phyloP scores from a whole-genome alignment of 208 protist genomes.

The Trypanosoma congolense region DNA sequence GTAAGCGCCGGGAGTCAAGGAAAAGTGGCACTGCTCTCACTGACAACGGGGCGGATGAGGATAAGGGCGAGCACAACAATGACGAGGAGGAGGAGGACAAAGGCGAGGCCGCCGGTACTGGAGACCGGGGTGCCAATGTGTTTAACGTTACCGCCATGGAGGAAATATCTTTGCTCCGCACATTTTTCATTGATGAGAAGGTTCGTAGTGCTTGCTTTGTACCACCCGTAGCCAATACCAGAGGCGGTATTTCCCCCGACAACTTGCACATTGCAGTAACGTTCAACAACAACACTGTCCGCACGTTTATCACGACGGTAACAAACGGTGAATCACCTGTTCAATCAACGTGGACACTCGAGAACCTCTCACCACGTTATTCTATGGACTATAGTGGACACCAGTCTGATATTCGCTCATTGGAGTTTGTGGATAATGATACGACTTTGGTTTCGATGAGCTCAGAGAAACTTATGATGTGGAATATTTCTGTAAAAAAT shows the following conservation, averaged over 20 bases:
- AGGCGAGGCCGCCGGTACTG: slow-evolving; percentile 15
- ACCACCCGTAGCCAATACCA: slow-evolving; percentile 20
- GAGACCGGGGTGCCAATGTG: not conserved
- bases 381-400: slow-evolving; percentile 59
- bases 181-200: slow-evolving; percentile 81
- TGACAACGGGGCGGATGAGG: slow-evolving; percentile 8
- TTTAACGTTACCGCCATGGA: slow-evolving; percentile 47
- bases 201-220: slow-evolving; percentile 77
- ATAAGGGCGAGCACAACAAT: slow-evolving; percentile 20
- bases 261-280: slow-evolving; percentile 78
- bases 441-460: slow-evolving; percentile 73
- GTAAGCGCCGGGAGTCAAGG: slow-evolving; percentile 45
- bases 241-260: slow-evolving; percentile 1
- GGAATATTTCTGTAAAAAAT: slow-evolving; percentile 50
- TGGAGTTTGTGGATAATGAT: slow-evolving; percentile 82
- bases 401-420: slow-evolving; percentile 62
- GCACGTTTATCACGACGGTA: slow-evolving; percentile 63
- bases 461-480: slow-evolving; percentile 77
- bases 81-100: slow-evolving; percentile 13
- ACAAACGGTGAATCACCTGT: slow-evolving; percentile 57
- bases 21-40: slow-evolving; percentile 12
- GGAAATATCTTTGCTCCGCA: slow-evolving; percentile 63
- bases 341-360: slow-evolving; percentile 50
- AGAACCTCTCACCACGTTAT: slow-evolving; percentile 56
- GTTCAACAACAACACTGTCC: slow-evolving; percentile 79